Base-by-base conservation (phyloP, 176 grass and related monocot species). In the Aegilops tauschii region DNA sequence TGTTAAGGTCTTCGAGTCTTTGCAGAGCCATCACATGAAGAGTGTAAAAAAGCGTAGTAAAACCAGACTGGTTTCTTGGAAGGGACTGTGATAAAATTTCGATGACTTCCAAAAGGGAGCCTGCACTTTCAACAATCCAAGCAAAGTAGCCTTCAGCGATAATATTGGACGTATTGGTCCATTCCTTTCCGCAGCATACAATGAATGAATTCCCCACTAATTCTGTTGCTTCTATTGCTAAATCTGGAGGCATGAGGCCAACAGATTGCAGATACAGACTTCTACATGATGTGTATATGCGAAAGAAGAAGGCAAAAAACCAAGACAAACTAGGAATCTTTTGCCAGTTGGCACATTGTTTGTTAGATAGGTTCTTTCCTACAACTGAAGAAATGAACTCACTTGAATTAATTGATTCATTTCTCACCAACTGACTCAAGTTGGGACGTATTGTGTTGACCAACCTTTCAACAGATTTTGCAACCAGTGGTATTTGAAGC, bases 211-310 rank as follows among this genome's bases (percentile, higher is more conserved):
- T 94, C 28, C 92, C 92, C 49, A 94, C 28, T 47, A 83, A 59
- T 82, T 95, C 72, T 88, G 96, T 86, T 82, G 88, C 89, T 86
- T 92, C 90, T 91, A 58, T 88, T 74, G 93, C 90, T 84, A 87
- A 85, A 88, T 91, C 92, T 73, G 92, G 92, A 64, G 93, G 91
- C 93, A 98, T 94, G 72, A 98, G 90, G 79, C 86, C 77, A 87
- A 92, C 86, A 71, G 82, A 89, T 90, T 96, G 93, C 39, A 70
- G 88, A 77, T 91, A 85, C 85, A 98, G 87, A 80, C 88, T 94
- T 92, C 93, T 91, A 73, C 86, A 94, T 63, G 93, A 94, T 67
- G 87, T 86, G 80, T 94, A 94, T 42, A 95, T 78, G 40, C 86
- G 84, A 61, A 95, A 98, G 80, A 94, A 91, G 36, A 98, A 88